Conservation (phyloP, 208 protist genomes). For the Acanthamoeba lugdunensis region DNA sequence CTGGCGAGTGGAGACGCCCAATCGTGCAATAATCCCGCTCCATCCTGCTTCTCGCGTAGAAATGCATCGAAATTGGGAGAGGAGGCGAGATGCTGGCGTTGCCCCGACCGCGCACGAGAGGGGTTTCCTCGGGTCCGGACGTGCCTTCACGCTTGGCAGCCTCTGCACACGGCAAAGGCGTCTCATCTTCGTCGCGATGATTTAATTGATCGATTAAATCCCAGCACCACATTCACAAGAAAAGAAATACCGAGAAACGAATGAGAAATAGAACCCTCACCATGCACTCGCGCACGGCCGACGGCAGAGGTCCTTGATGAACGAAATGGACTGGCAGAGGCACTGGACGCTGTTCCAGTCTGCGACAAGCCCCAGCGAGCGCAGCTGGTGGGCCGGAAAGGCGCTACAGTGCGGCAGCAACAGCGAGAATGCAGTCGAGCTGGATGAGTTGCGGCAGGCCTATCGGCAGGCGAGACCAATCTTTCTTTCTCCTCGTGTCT, state of each 20-base stretch:
- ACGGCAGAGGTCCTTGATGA: no score
- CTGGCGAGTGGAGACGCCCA: background rate
- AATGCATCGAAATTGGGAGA: background rate
- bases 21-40: background rate
- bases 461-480: background rate
- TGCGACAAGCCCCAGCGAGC: background rate
- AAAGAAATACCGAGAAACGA: background rate
- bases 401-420: background rate
- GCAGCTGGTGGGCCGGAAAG: slow-evolving; percentile 35
- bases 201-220: background rate
- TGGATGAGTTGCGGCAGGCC: background rate
- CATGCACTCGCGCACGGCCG: no score
- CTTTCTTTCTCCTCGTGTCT: slow-evolving; percentile 4
- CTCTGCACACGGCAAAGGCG: background rate
- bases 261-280: background rate
- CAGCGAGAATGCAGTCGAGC: background rate
- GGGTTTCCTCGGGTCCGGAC: background rate
- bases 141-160: background rate
- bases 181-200: background rate
- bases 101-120: background rate
- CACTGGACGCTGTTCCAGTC: background rate
- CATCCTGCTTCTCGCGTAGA: background rate
- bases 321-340: background rate
- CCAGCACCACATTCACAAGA: background rate
- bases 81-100: background rate